These are phyloP conservation scores for Penicillium sp. DNA, from an alignment of 2,329 filamentous ascomycete genomes.

Conservation along the genomic window DNA sequence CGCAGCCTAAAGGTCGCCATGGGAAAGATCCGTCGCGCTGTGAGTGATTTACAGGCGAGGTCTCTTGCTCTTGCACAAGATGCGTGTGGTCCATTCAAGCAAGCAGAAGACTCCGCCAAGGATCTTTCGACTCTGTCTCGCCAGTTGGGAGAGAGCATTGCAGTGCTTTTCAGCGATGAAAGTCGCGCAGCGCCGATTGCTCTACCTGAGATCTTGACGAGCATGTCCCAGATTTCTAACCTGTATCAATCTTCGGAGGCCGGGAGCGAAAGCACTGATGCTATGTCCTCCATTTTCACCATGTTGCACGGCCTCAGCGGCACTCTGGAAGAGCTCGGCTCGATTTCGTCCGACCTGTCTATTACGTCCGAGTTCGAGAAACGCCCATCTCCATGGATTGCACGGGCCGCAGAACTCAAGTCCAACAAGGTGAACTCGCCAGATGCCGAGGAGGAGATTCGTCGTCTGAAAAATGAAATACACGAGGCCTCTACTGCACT, in stretches of 20 bases:
- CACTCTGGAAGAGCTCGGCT: slow-evolving; percentile 72
- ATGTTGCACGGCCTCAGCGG: slow-evolving; percentile 69
- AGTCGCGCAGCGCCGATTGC: slow-evolving; percentile 70
- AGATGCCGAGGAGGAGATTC: slow-evolving; percentile 84
- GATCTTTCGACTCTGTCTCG: slow-evolving; percentile 71
- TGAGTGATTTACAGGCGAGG: slow-evolving; percentile 77
- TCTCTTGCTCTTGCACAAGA: slow-evolving; percentile 75
- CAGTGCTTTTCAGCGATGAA: slow-evolving; percentile 71
- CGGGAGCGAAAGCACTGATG: slow-evolving; percentile 52
- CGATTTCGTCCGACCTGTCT: slow-evolving; percentile 71
- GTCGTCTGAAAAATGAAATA: slow-evolving; percentile 78
- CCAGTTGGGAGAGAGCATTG: slow-evolving; percentile 69
- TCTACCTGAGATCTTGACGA: slow-evolving; percentile 67
- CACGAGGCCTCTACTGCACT: slow-evolving; percentile 75
- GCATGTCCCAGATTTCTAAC: slow-evolving; percentile 52
- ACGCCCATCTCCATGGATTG: slow-evolving; percentile 77
- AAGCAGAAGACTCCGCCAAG: slow-evolving; percentile 67
- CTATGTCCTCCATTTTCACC: slow-evolving; percentile 70
- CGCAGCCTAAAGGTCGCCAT: slow-evolving; percentile 83
- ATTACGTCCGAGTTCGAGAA: slow-evolving; percentile 81
- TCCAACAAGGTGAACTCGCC: slow-evolving; percentile 79
- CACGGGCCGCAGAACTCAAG: slow-evolving; percentile 80
- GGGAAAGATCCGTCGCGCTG: slow-evolving; percentile 74
- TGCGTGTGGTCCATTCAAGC: slow-evolving; percentile 71
- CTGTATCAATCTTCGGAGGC: slow-evolving; percentile 33